Percentiles rank a stretch among this genome's conserved stretches.
Conservation (phyloP, 2,329 filamentous ascomycete genomes). For the Diaporthe helianthi region DNA sequence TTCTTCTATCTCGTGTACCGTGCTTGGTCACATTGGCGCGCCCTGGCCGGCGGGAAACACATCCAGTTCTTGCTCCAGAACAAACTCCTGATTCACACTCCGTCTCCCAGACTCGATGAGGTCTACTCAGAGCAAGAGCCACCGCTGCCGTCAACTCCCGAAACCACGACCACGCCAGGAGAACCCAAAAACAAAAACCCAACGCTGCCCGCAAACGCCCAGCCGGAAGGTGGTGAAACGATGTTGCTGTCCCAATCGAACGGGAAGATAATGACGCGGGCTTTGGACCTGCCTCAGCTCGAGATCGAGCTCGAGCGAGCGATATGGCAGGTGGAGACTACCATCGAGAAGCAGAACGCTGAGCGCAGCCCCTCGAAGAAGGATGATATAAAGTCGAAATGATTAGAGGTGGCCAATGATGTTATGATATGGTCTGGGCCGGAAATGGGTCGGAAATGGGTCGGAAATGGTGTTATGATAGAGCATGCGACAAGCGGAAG, state of each 20-base stretch:
- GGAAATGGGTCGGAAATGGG: no score
- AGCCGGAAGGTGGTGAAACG: conserved; percentile 47
- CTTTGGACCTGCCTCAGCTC: conserved; percentile 72
- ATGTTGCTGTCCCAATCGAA: conserved; percentile 48
- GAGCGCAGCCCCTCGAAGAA: conserved; percentile 31
- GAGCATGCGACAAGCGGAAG: conserved; percentile 11
- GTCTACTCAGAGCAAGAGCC: conserved; percentile 64
- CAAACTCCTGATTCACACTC: conserved; percentile 69
- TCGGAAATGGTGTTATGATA: conserved; percentile 21
- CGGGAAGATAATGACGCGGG: conserved; percentile 49
- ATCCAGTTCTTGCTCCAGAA: conserved; percentile 81
- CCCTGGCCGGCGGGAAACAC: conserved; percentile 83
- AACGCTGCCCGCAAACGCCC: conserved; percentile 34
- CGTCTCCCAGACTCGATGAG: conserved; percentile 74
- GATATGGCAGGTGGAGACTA: conserved; percentile 73
- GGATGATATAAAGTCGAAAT: conserved; percentile 34
- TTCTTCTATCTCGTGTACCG: conserved; percentile 96
- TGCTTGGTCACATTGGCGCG: conserved; percentile 91
- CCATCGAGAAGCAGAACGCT: conserved; percentile 48
- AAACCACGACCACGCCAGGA: conserved; percentile 38
- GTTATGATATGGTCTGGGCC: conserved; percentile 29
- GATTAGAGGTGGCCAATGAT: conserved; percentile 7
- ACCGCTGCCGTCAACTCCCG: conserved; percentile 39
- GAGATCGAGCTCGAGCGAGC: conserved; percentile 77
- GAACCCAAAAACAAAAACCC: conserved; percentile 37